Percentiles rank a stretch among this genome's conserved stretches.
Evolutionary conservation across 129 eudicot species (phyloP).

Genomic region (Oenanthe sinensis): DNA sequence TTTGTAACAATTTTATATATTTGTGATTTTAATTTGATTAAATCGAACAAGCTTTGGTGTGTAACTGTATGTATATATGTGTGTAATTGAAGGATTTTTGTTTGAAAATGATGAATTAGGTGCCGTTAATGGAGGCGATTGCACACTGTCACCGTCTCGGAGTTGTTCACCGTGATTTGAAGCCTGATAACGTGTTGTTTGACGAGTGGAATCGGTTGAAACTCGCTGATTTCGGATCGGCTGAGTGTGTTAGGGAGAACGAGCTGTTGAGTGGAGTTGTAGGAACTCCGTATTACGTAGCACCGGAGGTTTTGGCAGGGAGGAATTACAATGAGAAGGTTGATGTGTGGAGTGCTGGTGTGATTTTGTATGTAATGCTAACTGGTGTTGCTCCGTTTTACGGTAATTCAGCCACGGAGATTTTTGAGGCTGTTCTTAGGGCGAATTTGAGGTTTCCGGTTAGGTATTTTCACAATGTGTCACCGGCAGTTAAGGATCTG

Average conservation of each 20-base stretch:
- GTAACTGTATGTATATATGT: too few species aligned
- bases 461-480: conserved; percentile 41
- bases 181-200: conserved; percentile 54
- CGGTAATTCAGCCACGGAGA: conserved; percentile 54
- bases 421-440: conserved; percentile 55
- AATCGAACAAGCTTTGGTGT: neutral
- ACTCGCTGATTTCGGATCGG: conserved; percentile 64
- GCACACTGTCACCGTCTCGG: conserved; percentile 44
- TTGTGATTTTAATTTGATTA: neutral
- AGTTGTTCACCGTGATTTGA: conserved; percentile 50
- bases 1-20: too few species aligned
- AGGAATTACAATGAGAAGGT: conserved; percentile 56
- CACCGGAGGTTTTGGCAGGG: conserved; percentile 73
- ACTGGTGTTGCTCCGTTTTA: conserved; percentile 69
- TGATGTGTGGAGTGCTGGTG: conserved; percentile 92
- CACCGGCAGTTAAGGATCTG: conserved; percentile 66
- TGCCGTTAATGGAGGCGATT: conserved; percentile 42
- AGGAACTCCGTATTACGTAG: conserved; percentile 81
- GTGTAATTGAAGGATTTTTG: neutral
- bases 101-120: neutral
- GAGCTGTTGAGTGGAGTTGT: conserved; percentile 55
- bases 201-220: conserved; percentile 34
- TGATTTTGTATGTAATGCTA: conserved; percentile 68
- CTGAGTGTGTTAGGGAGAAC: conserved; percentile 30
- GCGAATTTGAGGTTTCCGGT: conserved; percentile 68